Percentiles rank a stretch among this genome's conserved stretches.
Conservation (phyloP, 2,329 filamentous ascomycete species). For the Aotearoamyces nothofagi region DNA sequence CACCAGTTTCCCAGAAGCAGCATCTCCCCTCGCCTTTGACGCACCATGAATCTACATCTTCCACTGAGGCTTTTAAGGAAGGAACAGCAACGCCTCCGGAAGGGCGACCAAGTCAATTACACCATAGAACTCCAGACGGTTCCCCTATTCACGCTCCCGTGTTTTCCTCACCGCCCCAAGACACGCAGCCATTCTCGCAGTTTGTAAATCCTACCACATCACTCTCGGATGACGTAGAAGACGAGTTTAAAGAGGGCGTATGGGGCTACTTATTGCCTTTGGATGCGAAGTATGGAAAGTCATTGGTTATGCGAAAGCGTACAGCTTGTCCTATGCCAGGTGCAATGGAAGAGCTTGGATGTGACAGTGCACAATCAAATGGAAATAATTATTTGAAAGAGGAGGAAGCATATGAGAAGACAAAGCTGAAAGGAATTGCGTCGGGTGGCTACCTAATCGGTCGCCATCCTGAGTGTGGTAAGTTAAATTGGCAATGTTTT, state of each 20-base stretch:
- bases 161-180: constrained; percentile 49
- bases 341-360: constrained; percentile 23
- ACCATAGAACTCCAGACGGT: constrained; percentile 25
- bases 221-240: constrained; percentile 68
- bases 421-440: constrained; percentile 43
- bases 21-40: constrained; percentile 76
- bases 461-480: constrained; percentile 85
- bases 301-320: constrained; percentile 62
- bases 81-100: constrained; percentile 55
- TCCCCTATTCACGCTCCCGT: constrained; percentile 5
- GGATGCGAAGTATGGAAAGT: constrained; percentile 51
- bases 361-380: constrained; percentile 23
- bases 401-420: constrained; percentile 44
- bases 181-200: constrained; percentile 71
- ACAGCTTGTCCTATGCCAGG: constrained; percentile 50
- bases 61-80: constrained; percentile 46
- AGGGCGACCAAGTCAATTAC: constrained; percentile 36
- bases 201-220: constrained; percentile 57
- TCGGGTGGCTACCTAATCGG: constrained; percentile 84
- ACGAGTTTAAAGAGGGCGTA: constrained; percentile 61
- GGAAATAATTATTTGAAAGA: constrained; percentile 31
- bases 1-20: constrained; percentile 44
- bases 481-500: constrained; percentile 21
- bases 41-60: constrained; percentile 46
- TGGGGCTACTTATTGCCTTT: constrained; percentile 92